Percentiles rank a stretch among this genome's conserved stretches.
phyloP scores from a whole-genome alignment of 306 rosid genomes.

The Begonia peltatifolia region DNA sequence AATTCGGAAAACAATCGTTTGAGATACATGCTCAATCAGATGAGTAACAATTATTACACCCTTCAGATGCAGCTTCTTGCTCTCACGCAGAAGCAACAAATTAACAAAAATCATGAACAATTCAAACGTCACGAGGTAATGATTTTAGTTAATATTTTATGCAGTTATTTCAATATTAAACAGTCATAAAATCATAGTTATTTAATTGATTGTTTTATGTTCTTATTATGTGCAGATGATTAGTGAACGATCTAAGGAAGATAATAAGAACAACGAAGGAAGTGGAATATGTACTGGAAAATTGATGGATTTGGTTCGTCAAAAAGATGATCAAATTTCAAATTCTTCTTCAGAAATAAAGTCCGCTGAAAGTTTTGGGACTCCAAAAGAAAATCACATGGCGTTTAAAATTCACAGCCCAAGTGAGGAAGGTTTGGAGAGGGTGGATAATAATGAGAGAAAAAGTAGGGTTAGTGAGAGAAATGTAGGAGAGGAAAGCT shows the following conservation, averaged over 20 bases:
- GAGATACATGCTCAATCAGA: slow-evolving; percentile 29
- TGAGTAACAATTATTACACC: slow-evolving; percentile 23
- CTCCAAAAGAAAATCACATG: not conserved
- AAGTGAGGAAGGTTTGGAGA: too few species aligned
- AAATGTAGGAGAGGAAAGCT: slow-evolving; percentile 3
- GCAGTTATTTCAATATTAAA: not conserved
- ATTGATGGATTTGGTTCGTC: slow-evolving; percentile 17
- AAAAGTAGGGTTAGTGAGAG: slow-evolving; percentile 6
- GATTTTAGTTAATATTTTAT: not conserved
- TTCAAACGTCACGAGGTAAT: slow-evolving; percentile 11
- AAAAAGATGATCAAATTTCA: slow-evolving; percentile 15
- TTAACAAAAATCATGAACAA: slow-evolving; percentile 1
- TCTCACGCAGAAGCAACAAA: slow-evolving; percentile 15
- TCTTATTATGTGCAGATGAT: slow-evolving; percentile 11
- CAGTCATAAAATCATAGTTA: not conserved
- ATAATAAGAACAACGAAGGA: slow-evolving; percentile 17
- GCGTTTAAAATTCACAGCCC: too few species aligned
- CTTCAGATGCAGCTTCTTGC: slow-evolving; percentile 22
- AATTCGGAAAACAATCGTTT: slow-evolving; percentile 33
- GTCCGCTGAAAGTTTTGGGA: slow-evolving; percentile 7
- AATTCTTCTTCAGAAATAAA: slow-evolving; percentile 18
- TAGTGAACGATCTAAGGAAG: slow-evolving; percentile 11
- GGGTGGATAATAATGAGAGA: slow-evolving; percentile 3
- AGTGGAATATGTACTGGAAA: slow-evolving; percentile 9
- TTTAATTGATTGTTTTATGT: not conserved